A percentile compares a stretch with the other conserved stretches of the same genome.
These are phyloP conservation scores for Oryza meridionalis DNA, from an alignment of 176 grass and related monocot genomes.

Conservation along the genomic window DNA sequence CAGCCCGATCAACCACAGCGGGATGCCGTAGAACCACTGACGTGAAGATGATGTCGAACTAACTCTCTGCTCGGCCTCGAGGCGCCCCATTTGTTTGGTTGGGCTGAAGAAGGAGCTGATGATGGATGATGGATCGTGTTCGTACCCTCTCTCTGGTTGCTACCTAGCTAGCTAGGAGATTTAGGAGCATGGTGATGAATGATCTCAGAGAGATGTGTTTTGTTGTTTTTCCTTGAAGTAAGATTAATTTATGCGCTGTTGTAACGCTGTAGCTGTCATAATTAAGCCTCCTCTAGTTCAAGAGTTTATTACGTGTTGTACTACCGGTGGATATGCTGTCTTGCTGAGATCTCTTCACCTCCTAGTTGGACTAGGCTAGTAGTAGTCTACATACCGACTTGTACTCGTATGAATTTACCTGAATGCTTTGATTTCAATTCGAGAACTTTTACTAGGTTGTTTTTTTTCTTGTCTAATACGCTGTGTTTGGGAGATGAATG, in stretches of 20 bases:
- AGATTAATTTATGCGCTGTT: slow-evolving; percentile 51
- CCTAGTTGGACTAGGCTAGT: slow-evolving; percentile 57
- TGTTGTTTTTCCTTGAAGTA: slow-evolving; percentile 41
- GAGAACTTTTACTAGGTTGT: not conserved
- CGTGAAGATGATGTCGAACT: slow-evolving; percentile 89
- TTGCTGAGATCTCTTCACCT: slow-evolving; percentile 35
- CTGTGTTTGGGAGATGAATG: not conserved
- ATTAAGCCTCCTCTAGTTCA: slow-evolving; percentile 34
- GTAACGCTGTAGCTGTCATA: slow-evolving; percentile 38
- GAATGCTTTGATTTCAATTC: slow-evolving; percentile 49
- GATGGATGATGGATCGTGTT: not conserved
- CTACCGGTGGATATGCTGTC: not conserved
- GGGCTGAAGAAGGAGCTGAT: slow-evolving; percentile 41
- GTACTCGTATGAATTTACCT: slow-evolving; percentile 47
- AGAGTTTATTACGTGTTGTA: slow-evolving; percentile 27
- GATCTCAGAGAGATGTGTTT: slow-evolving; percentile 31
- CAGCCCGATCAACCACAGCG: slow-evolving; percentile 67
- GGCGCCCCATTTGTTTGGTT: slow-evolving; percentile 29
- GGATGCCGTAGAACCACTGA: slow-evolving; percentile 66
- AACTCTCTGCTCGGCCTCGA: slow-evolving; percentile 37
- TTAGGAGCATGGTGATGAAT: slow-evolving; percentile 34
- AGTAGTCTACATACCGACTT: slow-evolving; percentile 7
- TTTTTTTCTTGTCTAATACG: not conserved
- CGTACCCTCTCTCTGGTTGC: no score
- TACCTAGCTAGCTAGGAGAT: slow-evolving; percentile 41